Percentiles rank a stretch among this genome's conserved stretches.
phyloP scores from a whole-genome alignment of 352 stramenopile species.

The Aphanomyces astaci region DNA sequence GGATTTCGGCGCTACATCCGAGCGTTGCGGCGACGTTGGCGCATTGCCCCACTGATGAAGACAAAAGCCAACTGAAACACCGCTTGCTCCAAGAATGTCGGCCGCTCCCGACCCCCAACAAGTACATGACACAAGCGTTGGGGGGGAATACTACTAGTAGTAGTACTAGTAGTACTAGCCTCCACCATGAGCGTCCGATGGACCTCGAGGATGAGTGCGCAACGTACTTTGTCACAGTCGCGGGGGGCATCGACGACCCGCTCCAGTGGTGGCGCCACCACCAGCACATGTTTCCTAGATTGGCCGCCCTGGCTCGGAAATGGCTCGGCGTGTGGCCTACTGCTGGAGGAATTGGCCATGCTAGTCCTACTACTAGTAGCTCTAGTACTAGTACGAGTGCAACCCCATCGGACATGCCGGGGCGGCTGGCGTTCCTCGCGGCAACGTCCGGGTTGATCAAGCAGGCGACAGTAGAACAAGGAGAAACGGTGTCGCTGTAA shows the following conservation, averaged over 20 bases:
- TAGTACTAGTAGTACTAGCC: too few species aligned
- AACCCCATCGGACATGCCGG: background rate
- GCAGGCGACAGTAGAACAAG: too few species aligned
- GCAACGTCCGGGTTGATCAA: too few species aligned
- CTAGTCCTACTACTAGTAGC: too few species aligned
- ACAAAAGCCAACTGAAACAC: slow-evolving; percentile 8
- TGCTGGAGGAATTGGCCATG: background rate
- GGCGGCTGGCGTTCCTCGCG: background rate
- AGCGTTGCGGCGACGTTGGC: slow-evolving; percentile 11
- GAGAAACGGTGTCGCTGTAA: background rate
- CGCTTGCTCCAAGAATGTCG: background rate
- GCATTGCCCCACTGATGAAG: background rate
- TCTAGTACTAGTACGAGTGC: too few species aligned
- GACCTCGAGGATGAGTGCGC: background rate
- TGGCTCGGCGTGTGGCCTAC: slow-evolving; percentile 4
- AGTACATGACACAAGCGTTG: slow-evolving; percentile 13
- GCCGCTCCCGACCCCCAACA: background rate
- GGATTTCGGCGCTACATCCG: slow-evolving; percentile 10
- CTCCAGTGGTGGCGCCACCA: background rate
- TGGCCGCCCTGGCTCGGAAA: slow-evolving; percentile 7
- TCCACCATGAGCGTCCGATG: background rate
- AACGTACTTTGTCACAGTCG: slow-evolving; percentile 13
- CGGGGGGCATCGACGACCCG: slow-evolving; percentile 6
- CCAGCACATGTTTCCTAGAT: slow-evolving; percentile 4
- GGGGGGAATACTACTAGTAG: background rate